phyloP scores from a whole-genome alignment of 768 basidiomycete species.

The Termitomyces sp. region DNA sequence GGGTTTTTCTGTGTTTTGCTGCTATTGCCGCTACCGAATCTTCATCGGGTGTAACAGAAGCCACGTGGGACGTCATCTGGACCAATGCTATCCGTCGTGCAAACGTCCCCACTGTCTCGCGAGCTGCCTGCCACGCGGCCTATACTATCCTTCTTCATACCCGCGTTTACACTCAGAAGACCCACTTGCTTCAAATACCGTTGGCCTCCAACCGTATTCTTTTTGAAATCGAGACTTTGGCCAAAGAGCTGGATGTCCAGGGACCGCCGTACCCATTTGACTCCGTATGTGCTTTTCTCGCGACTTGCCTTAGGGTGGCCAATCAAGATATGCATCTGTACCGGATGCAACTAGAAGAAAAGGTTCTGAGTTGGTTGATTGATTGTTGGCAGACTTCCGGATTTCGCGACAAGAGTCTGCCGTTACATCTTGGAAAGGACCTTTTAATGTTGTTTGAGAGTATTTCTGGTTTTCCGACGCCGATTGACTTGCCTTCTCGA shows the following conservation, averaged over 20 bases:
- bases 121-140: conserved; percentile 75
- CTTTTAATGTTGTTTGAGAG: conserved; percentile 58
- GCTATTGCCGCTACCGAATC: conserved; percentile 52
- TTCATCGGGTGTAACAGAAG: neutral
- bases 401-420: conserved; percentile 36
- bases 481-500: conserved; percentile 39
- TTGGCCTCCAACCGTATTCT: conserved; percentile 56
- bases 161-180: conserved; percentile 23
- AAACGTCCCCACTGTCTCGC: conserved; percentile 61
- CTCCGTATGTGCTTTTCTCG: conserved; percentile 82
- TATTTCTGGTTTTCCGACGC: conserved; percentile 52
- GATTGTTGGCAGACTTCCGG: conserved; percentile 57
- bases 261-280: conserved; percentile 86
- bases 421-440: conserved; percentile 54
- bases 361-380: conserved; percentile 75
- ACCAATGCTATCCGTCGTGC: conserved; percentile 73
- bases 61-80: conserved; percentile 81
- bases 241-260: conserved; percentile 84
- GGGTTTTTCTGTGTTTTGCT: conserved; percentile 80
- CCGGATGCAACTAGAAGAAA: conserved; percentile 82
- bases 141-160: conserved; percentile 41
- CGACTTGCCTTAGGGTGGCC: conserved; percentile 62
- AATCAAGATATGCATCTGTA: conserved; percentile 80
- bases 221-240: conserved; percentile 71
- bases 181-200: conserved; percentile 19